Conservation (phyloP, 805 yeast species). For the Alloascoidea hylecoeti region DNA sequence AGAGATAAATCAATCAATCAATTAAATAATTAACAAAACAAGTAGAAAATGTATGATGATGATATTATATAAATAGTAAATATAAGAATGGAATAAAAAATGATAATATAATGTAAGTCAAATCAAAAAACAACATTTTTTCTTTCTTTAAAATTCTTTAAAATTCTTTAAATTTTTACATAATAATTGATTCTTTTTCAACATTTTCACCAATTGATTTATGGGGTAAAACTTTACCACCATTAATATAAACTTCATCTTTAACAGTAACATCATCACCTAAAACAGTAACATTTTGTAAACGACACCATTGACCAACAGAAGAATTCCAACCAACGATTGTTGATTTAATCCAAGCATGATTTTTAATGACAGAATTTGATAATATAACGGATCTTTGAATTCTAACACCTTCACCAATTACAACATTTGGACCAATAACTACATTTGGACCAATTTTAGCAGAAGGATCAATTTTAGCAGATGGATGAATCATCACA, state of each 20-base stretch:
- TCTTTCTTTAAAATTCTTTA: neutral
- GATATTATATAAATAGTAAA: neutral
- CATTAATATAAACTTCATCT: conserved; percentile 97
- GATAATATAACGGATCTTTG: conserved; percentile 87
- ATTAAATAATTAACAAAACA: neutral
- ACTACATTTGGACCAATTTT: conserved; percentile 97
- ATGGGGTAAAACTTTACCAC: conserved; percentile 98
- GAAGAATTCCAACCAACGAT: conserved; percentile 99
- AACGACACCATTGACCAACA: conserved; percentile 98
- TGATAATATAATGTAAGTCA: neutral
- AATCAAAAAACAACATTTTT: conserved; percentile 1
- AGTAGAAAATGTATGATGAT: neutral
- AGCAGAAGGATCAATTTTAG: conserved; percentile 83
- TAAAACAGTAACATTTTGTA: conserved; percentile 92
- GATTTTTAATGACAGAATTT: conserved; percentile 88
- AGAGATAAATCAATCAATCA: neutral
- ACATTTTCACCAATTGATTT: conserved; percentile 92
- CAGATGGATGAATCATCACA: conserved; percentile 89
- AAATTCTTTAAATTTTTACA: conserved; percentile 34
- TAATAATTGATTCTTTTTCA: conserved; percentile 95
- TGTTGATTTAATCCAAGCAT: conserved; percentile 95
- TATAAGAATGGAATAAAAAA: neutral
- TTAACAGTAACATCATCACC: conserved; percentile 98
- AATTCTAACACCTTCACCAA: conserved; percentile 98
- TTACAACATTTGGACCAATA: conserved; percentile 89